These are phyloP conservation scores for Fusarium sp. DNA, from an alignment of 2,329 filamentous ascomycete genomes.

Conservation along the genomic window DNA sequence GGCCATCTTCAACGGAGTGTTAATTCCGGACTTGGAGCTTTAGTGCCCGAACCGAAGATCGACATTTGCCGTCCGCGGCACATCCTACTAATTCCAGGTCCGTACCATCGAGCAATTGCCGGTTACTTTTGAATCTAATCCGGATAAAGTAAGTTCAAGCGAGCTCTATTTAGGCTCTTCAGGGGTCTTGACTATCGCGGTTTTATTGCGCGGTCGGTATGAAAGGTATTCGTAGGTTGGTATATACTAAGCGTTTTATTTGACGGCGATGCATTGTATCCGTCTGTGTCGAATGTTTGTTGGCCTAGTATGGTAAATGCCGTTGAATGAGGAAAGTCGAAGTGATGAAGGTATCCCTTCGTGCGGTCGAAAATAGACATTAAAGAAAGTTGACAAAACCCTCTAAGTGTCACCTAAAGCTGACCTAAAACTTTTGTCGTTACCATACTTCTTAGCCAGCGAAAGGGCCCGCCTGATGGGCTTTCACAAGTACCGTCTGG, in stretches of 20 bases:
- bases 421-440: too few relatives aligned
- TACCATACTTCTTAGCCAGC: too few relatives aligned
- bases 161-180: slow-evolving; percentile 30
- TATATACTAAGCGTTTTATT: too few relatives aligned
- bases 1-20: slow-evolving; percentile 29
- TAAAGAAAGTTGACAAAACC: too few relatives aligned
- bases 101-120: slow-evolving; percentile 43
- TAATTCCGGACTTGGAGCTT: slow-evolving; percentile 37
- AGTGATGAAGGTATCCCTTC: not conserved
- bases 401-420: too few relatives aligned
- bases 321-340: not conserved
- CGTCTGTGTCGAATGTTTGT: not conserved
- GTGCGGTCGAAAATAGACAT: too few relatives aligned
- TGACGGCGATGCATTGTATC: too few relatives aligned
- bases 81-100: slow-evolving; percentile 41
- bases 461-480: not conserved
- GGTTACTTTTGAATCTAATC: slow-evolving; percentile 24
- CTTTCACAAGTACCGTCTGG: slow-evolving; percentile 21
- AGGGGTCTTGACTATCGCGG: slow-evolving; percentile 18
- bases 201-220: slow-evolving; percentile 27
- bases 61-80: slow-evolving; percentile 48
- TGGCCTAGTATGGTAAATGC: not conserved
- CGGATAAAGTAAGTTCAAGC: slow-evolving; percentile 29
- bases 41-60: slow-evolving; percentile 45
- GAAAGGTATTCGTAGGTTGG: not conserved